Conservation (phyloP, 805 yeast genomes). For the Metschnikowia lachancei region DNA sequence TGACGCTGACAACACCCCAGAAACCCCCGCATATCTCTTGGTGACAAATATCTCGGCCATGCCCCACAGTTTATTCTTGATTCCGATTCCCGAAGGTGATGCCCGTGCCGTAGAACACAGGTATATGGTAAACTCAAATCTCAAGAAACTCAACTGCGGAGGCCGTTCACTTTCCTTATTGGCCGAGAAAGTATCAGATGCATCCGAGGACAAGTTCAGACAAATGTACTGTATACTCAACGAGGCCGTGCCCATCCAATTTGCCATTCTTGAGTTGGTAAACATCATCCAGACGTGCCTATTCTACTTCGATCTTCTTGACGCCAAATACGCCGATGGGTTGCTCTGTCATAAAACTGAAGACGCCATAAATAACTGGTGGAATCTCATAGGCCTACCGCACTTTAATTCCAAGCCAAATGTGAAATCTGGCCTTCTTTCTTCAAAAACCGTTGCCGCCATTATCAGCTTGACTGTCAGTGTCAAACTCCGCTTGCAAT, state of each 20-base stretch:
- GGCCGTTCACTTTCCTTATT: constrained; percentile 78
- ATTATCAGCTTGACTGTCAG: constrained; percentile 74
- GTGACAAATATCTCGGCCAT: constrained; percentile 81
- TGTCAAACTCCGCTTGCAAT: constrained; percentile 57
- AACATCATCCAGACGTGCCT: constrained; percentile 71
- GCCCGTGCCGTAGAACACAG: constrained; percentile 47
- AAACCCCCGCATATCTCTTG: constrained; percentile 46
- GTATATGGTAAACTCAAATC: constrained; percentile 72
- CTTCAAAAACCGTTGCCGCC: constrained; percentile 72
- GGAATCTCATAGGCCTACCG: constrained; percentile 67
- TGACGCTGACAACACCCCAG: constrained; percentile 14
- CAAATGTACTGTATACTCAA: constrained; percentile 63
- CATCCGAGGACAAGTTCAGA: constrained; percentile 77
- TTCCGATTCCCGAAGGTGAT: constrained; percentile 67
- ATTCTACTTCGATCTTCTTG: constrained; percentile 72
- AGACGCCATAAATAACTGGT: constrained; percentile 72
- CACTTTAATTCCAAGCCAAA: constrained; percentile 42
- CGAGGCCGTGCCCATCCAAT: constrained; percentile 50
- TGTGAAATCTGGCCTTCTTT: constrained; percentile 53
- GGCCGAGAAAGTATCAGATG: constrained; percentile 63
- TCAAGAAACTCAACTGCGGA: constrained; percentile 75
- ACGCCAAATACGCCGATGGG: constrained; percentile 76
- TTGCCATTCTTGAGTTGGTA: constrained; percentile 73
- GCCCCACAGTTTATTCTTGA: constrained; percentile 68
- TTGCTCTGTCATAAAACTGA: constrained; percentile 76